Evolutionary conservation across 495 filamentous ascomycete species (phyloP), one percentile per base, ranked within the genome.

Genomic region (Patellaria atrata): DNA sequence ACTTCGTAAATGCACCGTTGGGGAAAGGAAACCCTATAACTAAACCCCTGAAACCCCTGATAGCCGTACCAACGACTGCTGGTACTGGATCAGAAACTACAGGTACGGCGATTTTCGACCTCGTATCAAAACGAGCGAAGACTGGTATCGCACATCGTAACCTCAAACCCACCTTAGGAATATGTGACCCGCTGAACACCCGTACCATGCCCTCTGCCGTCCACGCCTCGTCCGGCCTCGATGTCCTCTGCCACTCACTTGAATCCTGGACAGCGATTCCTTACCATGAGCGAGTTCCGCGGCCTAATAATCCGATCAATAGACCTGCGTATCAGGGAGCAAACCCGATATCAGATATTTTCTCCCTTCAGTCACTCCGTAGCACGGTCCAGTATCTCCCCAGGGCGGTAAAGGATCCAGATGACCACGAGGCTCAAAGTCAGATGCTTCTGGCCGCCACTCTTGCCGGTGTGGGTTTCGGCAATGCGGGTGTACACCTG

Each of bases 241-340:
- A 97, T 53, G 89, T 96, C 13, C 70, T 97, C 14, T 96, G 84
- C 55, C 91, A 96, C 59, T 70, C 74, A 10, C 71, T 97, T 27
- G 89, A 97, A 54, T 85, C 78, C 6, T 96, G 83, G 77, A 97
- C 89, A 3, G 89, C 91, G 1, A 94, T 97, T 40, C 91, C 89
- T 0, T 96, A 83, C 59, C 67, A 79, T 48, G 73, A 87, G 57
- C 73, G 89, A 34, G 70, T 63, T 0, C 91, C 89, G 0, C 67
- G 86, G 4, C 91, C 91, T 4, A 58, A 73, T 9, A 96, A 97
- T 53, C 89, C 89, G 0, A 81, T 96, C 45, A 67, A 87, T 31
- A 67, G 89, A 2, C 89, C 89, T 0, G 84, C 89, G 2, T 97
- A 97, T 51, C 89, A 97, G 50, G 89, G 89, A 26, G 85, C 89